These are phyloP conservation scores for Cubamyces sp. DNA, from an alignment of 768 basidiomycete genomes.

Conservation along the genomic window DNA sequence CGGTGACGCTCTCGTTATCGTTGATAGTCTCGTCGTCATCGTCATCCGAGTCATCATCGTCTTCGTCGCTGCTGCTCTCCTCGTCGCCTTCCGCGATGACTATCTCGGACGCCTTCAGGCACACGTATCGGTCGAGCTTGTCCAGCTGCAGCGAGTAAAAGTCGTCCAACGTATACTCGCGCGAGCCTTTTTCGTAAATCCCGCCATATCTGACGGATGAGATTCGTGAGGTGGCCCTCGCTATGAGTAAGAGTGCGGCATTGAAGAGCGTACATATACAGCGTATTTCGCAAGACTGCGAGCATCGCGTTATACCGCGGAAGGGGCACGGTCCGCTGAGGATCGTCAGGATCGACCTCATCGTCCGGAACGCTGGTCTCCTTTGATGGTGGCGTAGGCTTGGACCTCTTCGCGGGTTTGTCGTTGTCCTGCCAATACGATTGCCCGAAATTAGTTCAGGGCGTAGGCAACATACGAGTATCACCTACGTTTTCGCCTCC, in stretches of 20 bases:
- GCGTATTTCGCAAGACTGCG: slow-evolving; percentile 78
- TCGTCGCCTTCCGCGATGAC: slow-evolving; percentile 65
- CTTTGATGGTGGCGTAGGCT: not conserved
- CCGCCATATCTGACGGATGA: slow-evolving; percentile 71
- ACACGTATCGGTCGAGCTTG: slow-evolving; percentile 79
- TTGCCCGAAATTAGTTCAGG: too few relatives aligned
- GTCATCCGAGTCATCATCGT: slow-evolving; percentile 60
- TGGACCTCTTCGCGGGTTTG: slow-evolving; percentile 6
- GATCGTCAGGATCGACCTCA: slow-evolving; percentile 65
- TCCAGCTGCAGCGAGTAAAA: slow-evolving; percentile 82
- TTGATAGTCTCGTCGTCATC: slow-evolving; percentile 49
- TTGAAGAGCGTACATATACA: slow-evolving; percentile 72
- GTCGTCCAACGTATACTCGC: slow-evolving; percentile 90
- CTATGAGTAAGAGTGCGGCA: not conserved
- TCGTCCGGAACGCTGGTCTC: slow-evolving; percentile 25
- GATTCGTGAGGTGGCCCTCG: not conserved
- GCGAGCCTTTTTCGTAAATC: slow-evolving; percentile 79
- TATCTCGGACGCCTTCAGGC: slow-evolving; percentile 69
- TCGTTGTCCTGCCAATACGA: not conserved
- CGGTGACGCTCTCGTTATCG: slow-evolving; percentile 31
- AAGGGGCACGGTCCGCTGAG: slow-evolving; percentile 58
- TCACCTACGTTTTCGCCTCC: not conserved
- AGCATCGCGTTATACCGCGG: slow-evolving; percentile 90
- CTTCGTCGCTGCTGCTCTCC: slow-evolving; percentile 64
- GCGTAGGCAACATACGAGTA: not conserved